A percentile compares a stretch with the other conserved stretches of the same genome.
Conservation (phyloP, 2,329 filamentous ascomycete genomes). For the Neonectria coccinea region DNA sequence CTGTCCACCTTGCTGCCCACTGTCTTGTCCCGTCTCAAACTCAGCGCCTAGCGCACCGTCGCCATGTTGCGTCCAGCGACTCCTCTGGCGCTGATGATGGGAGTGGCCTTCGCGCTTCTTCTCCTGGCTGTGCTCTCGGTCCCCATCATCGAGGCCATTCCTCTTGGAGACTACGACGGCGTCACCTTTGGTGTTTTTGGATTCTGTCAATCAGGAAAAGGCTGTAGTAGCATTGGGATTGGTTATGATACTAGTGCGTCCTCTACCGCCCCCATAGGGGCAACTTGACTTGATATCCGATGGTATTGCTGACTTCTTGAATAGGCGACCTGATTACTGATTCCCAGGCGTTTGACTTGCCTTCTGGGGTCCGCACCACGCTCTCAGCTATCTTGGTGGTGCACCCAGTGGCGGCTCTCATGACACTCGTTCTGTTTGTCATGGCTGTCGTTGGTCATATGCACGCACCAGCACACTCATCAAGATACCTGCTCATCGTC, state of each 20-base stretch:
- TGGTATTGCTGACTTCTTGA: constrained; percentile 28
- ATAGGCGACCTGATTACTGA: constrained; percentile 44
- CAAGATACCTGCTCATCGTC: constrained; percentile 85
- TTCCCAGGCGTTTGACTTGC: constrained; percentile 66
- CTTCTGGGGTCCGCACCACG: constrained; percentile 64
- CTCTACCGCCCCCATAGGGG: not conserved
- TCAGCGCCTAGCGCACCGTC: constrained; percentile 47
- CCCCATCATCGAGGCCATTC: constrained; percentile 87
- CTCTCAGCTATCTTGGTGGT: constrained; percentile 93
- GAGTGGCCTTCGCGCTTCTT: constrained; percentile 85
- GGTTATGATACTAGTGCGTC: constrained; percentile 86
- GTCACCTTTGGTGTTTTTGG: constrained; percentile 94
- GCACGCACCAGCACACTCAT: constrained; percentile 88
- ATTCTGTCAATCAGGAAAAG: constrained; percentile 72
- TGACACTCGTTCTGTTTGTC: constrained; percentile 86
- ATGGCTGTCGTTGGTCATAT: constrained; percentile 86
- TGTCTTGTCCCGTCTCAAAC: constrained; percentile 24
- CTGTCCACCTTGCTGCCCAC: constrained; percentile 27
- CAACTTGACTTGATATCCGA: not conserved
- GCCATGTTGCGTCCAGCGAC: constrained; percentile 92
- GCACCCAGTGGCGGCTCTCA: constrained; percentile 88
- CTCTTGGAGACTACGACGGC: constrained; percentile 80
- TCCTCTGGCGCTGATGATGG: constrained; percentile 86
- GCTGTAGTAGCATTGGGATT: constrained; percentile 80
- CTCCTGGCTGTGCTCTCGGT: constrained; percentile 91